Conservation (phyloP, 768 basidiomycete species). For the Naganishia onofrii region DNA sequence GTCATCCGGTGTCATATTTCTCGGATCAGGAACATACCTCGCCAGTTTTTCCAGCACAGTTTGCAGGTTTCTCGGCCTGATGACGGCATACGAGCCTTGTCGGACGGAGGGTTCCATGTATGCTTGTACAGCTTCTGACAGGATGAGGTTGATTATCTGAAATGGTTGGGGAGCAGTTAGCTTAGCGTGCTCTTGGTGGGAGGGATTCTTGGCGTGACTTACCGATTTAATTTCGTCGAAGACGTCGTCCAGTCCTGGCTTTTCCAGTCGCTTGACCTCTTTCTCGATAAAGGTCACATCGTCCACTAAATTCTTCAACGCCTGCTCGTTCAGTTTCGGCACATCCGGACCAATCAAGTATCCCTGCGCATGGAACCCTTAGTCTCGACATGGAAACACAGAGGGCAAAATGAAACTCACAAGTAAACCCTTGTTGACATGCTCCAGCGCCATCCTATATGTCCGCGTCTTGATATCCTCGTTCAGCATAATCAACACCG, state of each 20-base stretch:
- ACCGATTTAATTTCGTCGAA: slow-evolving; percentile 79
- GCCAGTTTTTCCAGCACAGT: slow-evolving; percentile 50
- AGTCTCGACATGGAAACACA: neutral
- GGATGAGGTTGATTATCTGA: slow-evolving; percentile 59
- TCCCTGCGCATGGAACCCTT: slow-evolving; percentile 56
- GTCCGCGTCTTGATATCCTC: slow-evolving; percentile 83
- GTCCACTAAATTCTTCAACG: slow-evolving; percentile 75
- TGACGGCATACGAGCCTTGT: slow-evolving; percentile 44
- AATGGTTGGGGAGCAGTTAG: no score
- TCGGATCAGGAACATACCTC: slow-evolving; percentile 23
- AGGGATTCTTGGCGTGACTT: slow-evolving; percentile 70
- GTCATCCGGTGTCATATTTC: slow-evolving; percentile 31
- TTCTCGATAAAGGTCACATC: slow-evolving; percentile 86
- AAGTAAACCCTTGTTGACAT: slow-evolving; percentile 84
- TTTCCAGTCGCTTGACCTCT: slow-evolving; percentile 74
- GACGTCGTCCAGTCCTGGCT: slow-evolving; percentile 65
- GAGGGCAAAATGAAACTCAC: slow-evolving; percentile 57
- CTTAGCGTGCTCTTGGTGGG: no score
- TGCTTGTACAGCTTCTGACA: slow-evolving; percentile 70
- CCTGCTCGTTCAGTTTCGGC: slow-evolving; percentile 79
- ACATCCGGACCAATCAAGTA: slow-evolving; percentile 75
- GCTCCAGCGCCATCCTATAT: slow-evolving; percentile 80
- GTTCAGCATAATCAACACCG: slow-evolving; percentile 67
- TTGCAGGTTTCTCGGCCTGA: slow-evolving; percentile 46
- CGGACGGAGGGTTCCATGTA: slow-evolving; percentile 65